phyloP scores from a whole-genome alignment of 768 basidiomycete species.

The Nevesoporus exiguus region DNA sequence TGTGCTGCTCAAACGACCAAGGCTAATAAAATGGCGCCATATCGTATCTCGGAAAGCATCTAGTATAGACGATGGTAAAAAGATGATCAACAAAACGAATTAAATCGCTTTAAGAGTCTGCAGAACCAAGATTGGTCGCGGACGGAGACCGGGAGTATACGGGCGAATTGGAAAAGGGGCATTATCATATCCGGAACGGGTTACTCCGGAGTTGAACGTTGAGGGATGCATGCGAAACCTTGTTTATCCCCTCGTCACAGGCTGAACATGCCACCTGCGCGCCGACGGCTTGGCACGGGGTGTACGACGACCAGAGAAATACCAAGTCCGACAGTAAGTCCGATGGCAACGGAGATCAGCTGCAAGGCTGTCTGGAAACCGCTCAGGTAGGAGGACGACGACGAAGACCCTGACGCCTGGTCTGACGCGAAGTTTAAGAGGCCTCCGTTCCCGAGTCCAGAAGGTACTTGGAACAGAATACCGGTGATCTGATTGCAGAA shows the following conservation, averaged over 20 bases:
- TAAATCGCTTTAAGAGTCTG: neutral
- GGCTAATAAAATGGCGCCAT: neutral
- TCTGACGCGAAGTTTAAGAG: constrained; percentile 66
- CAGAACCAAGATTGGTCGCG: neutral
- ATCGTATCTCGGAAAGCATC: neutral
- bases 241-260: constrained; percentile 31
- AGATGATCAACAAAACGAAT: neutral
- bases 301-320: constrained; percentile 65
- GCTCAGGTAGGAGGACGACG: constrained; percentile 54
- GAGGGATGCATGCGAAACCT: neutral
- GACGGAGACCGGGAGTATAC: neutral
- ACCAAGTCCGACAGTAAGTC: constrained; percentile 75
- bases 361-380: constrained; percentile 76
- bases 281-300: constrained; percentile 55
- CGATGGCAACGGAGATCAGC: constrained; percentile 74
- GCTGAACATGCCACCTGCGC: constrained; percentile 63
- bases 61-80: neutral
- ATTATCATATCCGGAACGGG: neutral
- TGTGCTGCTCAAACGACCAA: neutral
- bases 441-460: constrained; percentile 76
- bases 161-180: neutral
- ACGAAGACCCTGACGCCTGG: constrained; percentile 42
- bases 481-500: constrained; percentile 53
- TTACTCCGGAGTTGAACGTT: neutral
- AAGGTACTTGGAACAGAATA: constrained; percentile 82